Percentiles rank a stretch among this genome's conserved stretches.
Evolutionary conservation across 2,329 filamentous ascomycete species (phyloP).

Genomic region (Colletotrichum spinosum): DNA sequence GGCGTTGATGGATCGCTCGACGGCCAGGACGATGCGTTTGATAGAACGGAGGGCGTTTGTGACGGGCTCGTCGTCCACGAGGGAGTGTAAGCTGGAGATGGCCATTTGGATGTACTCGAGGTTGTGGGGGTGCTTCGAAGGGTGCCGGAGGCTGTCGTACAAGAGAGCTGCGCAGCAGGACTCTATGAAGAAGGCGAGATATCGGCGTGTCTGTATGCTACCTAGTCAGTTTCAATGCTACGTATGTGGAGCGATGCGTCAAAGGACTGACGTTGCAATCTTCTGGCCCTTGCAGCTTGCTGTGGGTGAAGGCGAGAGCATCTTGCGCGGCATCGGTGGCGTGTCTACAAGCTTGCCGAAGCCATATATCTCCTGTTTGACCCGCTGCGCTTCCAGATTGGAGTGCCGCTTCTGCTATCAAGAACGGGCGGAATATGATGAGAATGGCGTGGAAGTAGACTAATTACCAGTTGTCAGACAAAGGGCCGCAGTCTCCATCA

Average conservation of each 20-base stretch:
- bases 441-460: constrained; percentile 28
- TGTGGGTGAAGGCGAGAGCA: constrained; percentile 40
- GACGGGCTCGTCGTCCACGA: constrained; percentile 44
- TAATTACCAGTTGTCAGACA: background rate
- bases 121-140: constrained; percentile 42
- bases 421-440: constrained; percentile 27
- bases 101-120: constrained; percentile 33
- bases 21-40: constrained; percentile 40
- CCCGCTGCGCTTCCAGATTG: constrained; percentile 27
- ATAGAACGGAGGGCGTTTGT: constrained; percentile 42
- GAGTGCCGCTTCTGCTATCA: constrained; percentile 32
- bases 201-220: constrained; percentile 28
- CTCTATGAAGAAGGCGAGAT: constrained; percentile 45
- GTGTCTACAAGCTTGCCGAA: constrained; percentile 44
- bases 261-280: constrained; percentile 15
- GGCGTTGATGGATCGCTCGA: constrained; percentile 40
- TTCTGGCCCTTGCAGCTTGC: constrained; percentile 24
- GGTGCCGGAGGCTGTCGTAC: constrained; percentile 44
- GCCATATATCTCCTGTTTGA: constrained; percentile 43
- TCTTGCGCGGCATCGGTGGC: constrained; percentile 46
- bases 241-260: background rate
- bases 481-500: background rate
- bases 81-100: constrained; percentile 14
- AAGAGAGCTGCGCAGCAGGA: constrained; percentile 44
- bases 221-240: background rate